These are phyloP conservation scores for Triangularia setosa DNA, from an alignment of 2,329 filamentous ascomycete species.

Conservation along the genomic window DNA sequence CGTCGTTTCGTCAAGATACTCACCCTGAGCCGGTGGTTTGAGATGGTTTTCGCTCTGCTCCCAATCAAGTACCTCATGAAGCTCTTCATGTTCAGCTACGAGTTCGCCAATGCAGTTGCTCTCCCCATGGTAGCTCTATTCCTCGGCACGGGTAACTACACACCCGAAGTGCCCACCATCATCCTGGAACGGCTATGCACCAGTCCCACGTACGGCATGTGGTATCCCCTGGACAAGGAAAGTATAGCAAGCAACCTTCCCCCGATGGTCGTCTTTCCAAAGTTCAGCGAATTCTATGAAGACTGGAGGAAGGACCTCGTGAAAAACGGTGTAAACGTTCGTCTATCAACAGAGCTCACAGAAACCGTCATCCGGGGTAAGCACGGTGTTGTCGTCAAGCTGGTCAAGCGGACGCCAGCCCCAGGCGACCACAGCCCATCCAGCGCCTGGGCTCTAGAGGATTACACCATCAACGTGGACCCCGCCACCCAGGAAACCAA, in stretches of 20 bases:
- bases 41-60: slow-evolving; percentile 55
- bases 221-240: slow-evolving; percentile 48
- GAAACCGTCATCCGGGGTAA: slow-evolving; percentile 48
- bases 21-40: slow-evolving; percentile 55
- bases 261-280: slow-evolving; percentile 64
- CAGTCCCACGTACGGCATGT: slow-evolving; percentile 56
- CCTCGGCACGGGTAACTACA: slow-evolving; percentile 70
- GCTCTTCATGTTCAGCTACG: slow-evolving; percentile 63
- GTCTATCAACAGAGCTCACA: slow-evolving; percentile 54
- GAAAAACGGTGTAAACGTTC: slow-evolving; percentile 51
- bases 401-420: slow-evolving; percentile 35
- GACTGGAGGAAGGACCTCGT: slow-evolving; percentile 54
- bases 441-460: slow-evolving; percentile 17
- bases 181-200: slow-evolving; percentile 60
- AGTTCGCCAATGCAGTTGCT: slow-evolving; percentile 68
- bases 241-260: slow-evolving; percentile 56
- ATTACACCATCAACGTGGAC: slow-evolving; percentile 39
- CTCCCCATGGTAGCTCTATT: slow-evolving; percentile 70
- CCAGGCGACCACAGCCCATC: slow-evolving; percentile 34
- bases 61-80: slow-evolving; percentile 63
- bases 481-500: slow-evolving; percentile 45
- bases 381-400: slow-evolving; percentile 49
- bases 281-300: slow-evolving; percentile 58
- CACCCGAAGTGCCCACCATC: slow-evolving; percentile 65
- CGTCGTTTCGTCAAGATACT: slow-evolving; percentile 53